phyloP scores from a whole-genome alignment of 805 yeast species.

The Candida argentea region DNA sequence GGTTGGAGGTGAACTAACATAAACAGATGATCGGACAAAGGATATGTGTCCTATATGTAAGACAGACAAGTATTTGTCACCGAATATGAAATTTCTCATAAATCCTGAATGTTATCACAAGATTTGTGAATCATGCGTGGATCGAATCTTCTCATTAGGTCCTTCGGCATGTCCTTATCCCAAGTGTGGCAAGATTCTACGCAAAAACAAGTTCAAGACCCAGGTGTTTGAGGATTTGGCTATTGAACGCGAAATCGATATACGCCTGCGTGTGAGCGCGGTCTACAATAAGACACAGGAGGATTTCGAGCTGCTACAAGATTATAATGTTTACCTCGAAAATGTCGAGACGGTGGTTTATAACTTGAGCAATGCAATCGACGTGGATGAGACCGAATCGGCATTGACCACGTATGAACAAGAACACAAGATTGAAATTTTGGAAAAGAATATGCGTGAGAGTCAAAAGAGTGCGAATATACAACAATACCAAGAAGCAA shows the following conservation, averaged over 20 bases:
- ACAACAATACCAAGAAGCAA: constrained; percentile 52
- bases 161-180: constrained; percentile 97
- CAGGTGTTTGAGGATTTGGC: constrained; percentile 86
- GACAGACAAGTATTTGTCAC: constrained; percentile 87
- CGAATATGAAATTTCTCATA: constrained; percentile 83
- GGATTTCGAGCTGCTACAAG: constrained; percentile 53
- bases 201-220: constrained; percentile 84
- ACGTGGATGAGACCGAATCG: constrained; percentile 58
- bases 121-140: constrained; percentile 95
- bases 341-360: constrained; percentile 73
- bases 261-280: constrained; percentile 64
- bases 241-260: constrained; percentile 89
- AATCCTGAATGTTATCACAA: constrained; percentile 98
- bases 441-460: constrained; percentile 64
- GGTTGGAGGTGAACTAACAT: too few species aligned
- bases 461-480: constrained; percentile 53
- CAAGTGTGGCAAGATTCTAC: constrained; percentile 73
- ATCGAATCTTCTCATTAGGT: constrained; percentile 85
- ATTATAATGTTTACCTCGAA: constrained; percentile 72
- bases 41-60: constrained; percentile 98
- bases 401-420: constrained; percentile 60
- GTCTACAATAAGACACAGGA: constrained; percentile 74
- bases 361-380: constrained; percentile 61
- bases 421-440: constrained; percentile 63
- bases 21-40: constrained; percentile 41